Evolutionary conservation across 805 yeast species (phyloP).

Genomic region (Barnettozyma salicaria): DNA sequence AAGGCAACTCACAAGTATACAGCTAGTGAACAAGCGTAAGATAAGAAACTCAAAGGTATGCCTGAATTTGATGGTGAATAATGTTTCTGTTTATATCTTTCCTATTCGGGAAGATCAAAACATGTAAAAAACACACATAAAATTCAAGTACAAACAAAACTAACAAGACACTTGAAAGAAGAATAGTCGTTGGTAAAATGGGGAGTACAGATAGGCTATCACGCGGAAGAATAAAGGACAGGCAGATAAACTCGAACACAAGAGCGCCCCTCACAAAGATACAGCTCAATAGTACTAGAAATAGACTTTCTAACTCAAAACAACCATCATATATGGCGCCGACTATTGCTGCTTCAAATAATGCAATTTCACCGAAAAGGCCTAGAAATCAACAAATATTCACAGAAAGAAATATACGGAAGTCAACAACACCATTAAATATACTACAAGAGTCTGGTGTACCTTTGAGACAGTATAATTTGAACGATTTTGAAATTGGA

Average conservation of each 20-base stretch:
- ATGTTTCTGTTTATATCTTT: conserved; percentile 4
- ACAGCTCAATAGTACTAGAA: conserved; percentile 14
- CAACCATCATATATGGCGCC: conserved; percentile 28
- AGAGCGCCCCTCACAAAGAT: conserved; percentile 26
- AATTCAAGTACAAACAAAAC: background rate
- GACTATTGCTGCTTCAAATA: conserved; percentile 24
- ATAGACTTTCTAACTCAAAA: conserved; percentile 7
- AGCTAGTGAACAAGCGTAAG: no score
- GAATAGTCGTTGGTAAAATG: background rate
- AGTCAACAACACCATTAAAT: conserved; percentile 21
- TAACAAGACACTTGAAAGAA: background rate
- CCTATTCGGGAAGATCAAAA: conserved; percentile 1
- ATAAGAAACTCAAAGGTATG: no score
- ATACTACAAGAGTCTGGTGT: conserved; percentile 24
- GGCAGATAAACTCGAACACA: background rate
- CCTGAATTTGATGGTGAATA: no score
- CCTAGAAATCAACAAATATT: conserved; percentile 11
- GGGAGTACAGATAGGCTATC: background rate
- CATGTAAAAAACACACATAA: background rate
- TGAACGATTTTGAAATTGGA: conserved; percentile 80
- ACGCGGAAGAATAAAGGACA: conserved; percentile 3
- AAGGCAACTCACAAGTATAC: no score
- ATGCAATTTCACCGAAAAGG: conserved; percentile 20
- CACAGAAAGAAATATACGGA: conserved; percentile 9
- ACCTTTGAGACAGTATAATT: conserved; percentile 30